Conservation (phyloP, 352 stramenopile genomes). For the Phytopythium litorale region DNA sequence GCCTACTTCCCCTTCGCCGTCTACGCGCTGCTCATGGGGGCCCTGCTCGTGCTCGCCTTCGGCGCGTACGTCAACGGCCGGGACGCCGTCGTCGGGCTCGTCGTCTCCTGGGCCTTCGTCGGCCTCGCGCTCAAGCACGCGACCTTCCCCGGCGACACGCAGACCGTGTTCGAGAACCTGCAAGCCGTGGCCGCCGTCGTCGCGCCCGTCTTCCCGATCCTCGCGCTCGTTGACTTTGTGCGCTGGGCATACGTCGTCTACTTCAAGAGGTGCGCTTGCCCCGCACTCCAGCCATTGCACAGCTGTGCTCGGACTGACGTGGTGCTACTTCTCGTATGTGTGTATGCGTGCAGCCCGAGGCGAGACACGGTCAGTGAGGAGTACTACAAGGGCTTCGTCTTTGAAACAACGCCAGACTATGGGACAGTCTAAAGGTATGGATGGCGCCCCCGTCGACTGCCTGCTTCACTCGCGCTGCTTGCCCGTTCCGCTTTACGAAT, state of each 20-base stretch:
- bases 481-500: neutral
- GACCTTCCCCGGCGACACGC: slow-evolving; percentile 32
- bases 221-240: slow-evolving; percentile 35
- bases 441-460: neutral
- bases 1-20: slow-evolving; percentile 41
- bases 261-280: slow-evolving; percentile 39
- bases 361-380: slow-evolving; percentile 23
- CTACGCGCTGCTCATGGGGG: slow-evolving; percentile 36
- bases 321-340: slow-evolving; percentile 2
- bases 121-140: slow-evolving; percentile 34
- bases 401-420: slow-evolving; percentile 48
- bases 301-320: neutral
- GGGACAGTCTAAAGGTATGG: slow-evolving; percentile 32
- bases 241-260: slow-evolving; percentile 44
- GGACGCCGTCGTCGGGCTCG: slow-evolving; percentile 44
- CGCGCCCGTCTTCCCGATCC: slow-evolving; percentile 37
- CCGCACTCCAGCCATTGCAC: neutral
- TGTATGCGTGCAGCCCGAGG: slow-evolving; percentile 8
- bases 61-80: slow-evolving; percentile 43
- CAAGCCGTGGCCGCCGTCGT: slow-evolving; percentile 42
- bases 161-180: slow-evolving; percentile 43
- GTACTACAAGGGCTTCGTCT: slow-evolving; percentile 44
- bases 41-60: slow-evolving; percentile 40
- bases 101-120: slow-evolving; percentile 41
- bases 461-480: neutral